Evolutionary conservation across 1,139 yeast species (phyloP).

Genomic region (Pichiaceae sp.): DNA sequence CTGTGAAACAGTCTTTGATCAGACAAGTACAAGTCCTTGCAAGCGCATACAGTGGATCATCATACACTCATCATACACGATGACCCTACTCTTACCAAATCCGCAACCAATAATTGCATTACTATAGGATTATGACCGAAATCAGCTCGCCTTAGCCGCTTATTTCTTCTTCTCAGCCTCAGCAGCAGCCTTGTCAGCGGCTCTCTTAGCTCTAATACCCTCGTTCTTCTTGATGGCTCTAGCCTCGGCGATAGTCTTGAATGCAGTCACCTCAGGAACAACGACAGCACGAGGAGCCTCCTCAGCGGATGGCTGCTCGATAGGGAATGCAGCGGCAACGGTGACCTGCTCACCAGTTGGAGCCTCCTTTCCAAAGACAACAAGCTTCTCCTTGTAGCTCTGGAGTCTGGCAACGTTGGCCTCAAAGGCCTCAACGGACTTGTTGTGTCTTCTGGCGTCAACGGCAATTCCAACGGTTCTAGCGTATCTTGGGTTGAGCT

Average conservation of each 20-base stretch:
- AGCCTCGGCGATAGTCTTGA: conserved; percentile 91
- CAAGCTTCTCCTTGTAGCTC: conserved; percentile 94
- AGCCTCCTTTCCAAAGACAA: conserved; percentile 84
- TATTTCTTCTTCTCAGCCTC: conserved; percentile 99
- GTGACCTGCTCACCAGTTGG: conserved; percentile 74
- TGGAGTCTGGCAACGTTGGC: conserved; percentile 92
- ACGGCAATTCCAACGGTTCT: conserved; percentile 98
- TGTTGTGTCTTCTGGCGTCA: conserved; percentile 99
- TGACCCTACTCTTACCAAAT: no score
- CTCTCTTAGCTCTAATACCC: conserved; percentile 98
- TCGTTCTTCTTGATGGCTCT: conserved; percentile 88
- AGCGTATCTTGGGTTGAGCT: conserved; percentile 91
- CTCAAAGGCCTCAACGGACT: conserved; percentile 91
- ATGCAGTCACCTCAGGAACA: conserved; percentile 80
- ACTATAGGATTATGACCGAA: neutral
- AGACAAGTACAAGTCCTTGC: no score
- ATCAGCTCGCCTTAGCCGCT: no score
- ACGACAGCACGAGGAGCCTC: conserved; percentile 87
- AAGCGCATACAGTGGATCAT: no score
- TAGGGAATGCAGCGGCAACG: conserved; percentile 84
- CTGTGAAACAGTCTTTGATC: no score
- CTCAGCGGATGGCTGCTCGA: conserved; percentile 69
- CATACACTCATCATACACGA: no score
- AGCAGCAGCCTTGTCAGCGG: conserved; percentile 95
- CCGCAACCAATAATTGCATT: neutral